A percentile compares a stretch with the other conserved stretches of the same genome.
Evolutionary conservation across 2,329 filamentous ascomycete species (phyloP).

Genomic region (Fusarium chuoi): DNA sequence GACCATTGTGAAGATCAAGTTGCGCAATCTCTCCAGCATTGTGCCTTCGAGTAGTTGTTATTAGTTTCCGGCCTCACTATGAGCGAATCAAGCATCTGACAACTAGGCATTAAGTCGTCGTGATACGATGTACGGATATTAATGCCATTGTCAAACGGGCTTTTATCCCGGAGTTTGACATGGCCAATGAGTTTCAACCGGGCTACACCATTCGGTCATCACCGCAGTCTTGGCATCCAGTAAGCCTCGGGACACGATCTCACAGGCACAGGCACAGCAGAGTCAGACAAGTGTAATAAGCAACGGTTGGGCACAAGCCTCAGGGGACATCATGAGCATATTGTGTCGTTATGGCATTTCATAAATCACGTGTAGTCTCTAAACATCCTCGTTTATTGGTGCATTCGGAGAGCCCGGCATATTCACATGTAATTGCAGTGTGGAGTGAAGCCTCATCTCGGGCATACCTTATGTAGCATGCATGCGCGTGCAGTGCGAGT

Average conservation of each 20-base stretch:
- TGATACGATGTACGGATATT: constrained; percentile 29
- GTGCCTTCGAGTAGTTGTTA: neutral
- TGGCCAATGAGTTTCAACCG: constrained; percentile 20
- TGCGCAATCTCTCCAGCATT: neutral
- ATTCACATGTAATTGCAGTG: constrained; percentile 51
- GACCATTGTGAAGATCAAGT: neutral
- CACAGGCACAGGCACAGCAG: constrained; percentile 19
- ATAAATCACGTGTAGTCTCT: constrained; percentile 36
- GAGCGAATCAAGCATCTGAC: neutral
- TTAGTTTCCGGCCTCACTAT: neutral
- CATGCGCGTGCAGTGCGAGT: constrained; percentile 11
- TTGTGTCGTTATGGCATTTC: neutral
- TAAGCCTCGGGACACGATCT: constrained; percentile 32
- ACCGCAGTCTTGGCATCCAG: constrained; percentile 27
- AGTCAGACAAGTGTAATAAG: constrained; percentile 20
- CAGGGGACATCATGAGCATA: constrained; percentile 8
- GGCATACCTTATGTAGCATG: constrained; percentile 2
- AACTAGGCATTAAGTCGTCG: neutral
- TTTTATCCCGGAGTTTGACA: constrained; percentile 10
- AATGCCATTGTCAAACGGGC: constrained; percentile 19
- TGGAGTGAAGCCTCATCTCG: constrained; percentile 31
- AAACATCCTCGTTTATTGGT: constrained; percentile 31
- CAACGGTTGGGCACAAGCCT: constrained; percentile 27
- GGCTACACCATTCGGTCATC: constrained; percentile 25
- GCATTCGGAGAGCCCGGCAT: constrained; percentile 29